Percentiles rank a stretch among this genome's conserved stretches.
Conservation (phyloP, 148 eudicot species). For the Nyssa sinensis region DNA sequence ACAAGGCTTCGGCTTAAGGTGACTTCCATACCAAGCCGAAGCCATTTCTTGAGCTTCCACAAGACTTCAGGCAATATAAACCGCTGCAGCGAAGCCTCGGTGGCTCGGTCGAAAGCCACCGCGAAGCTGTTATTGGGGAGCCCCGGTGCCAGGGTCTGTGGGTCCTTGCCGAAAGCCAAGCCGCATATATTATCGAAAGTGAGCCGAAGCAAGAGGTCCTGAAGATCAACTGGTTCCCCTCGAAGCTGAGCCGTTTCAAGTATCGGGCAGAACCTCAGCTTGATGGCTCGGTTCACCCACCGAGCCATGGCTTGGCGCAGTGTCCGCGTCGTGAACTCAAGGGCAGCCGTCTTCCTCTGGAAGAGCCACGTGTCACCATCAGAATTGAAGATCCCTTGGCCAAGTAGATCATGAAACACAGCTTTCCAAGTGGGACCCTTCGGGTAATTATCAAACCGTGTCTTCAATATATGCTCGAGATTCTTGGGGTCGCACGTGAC, state of each 20-base stretch:
- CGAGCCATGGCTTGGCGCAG: slow-evolving; percentile 93
- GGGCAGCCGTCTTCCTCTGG: slow-evolving; percentile 88
- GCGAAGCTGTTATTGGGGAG: slow-evolving; percentile 74
- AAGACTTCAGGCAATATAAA: slow-evolving; percentile 67
- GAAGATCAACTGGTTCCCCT: slow-evolving; percentile 65
- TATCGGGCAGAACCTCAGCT: slow-evolving; percentile 58
- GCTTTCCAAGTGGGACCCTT: slow-evolving; percentile 98
- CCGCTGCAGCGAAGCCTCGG: slow-evolving; percentile 84
- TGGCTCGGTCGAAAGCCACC: slow-evolving; percentile 70
- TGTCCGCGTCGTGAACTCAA: slow-evolving; percentile 90
- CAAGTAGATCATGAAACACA: slow-evolving; percentile 84
- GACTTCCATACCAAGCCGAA: slow-evolving; percentile 84
- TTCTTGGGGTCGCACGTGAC: slow-evolving; percentile 91
- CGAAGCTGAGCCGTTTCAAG: slow-evolving; percentile 44
- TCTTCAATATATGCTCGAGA: slow-evolving; percentile 80
- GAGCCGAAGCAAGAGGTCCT: slow-evolving; percentile 77
- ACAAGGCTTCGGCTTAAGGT: slow-evolving; percentile 68
- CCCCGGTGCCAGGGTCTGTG: slow-evolving; percentile 63
- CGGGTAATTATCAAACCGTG: slow-evolving; percentile 85
- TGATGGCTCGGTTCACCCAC: slow-evolving; percentile 85
- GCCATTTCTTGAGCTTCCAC: slow-evolving; percentile 88
- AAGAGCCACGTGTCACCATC: slow-evolving; percentile 95
- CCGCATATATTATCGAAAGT: slow-evolving; percentile 93
- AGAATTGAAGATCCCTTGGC: slow-evolving; percentile 82
- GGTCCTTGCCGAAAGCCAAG: slow-evolving; percentile 80